Evolutionary conservation across 2,329 filamentous ascomycete genomes (phyloP), one percentile per base, ranked within the genome.

Genomic region (Fusarium sp.): DNA sequence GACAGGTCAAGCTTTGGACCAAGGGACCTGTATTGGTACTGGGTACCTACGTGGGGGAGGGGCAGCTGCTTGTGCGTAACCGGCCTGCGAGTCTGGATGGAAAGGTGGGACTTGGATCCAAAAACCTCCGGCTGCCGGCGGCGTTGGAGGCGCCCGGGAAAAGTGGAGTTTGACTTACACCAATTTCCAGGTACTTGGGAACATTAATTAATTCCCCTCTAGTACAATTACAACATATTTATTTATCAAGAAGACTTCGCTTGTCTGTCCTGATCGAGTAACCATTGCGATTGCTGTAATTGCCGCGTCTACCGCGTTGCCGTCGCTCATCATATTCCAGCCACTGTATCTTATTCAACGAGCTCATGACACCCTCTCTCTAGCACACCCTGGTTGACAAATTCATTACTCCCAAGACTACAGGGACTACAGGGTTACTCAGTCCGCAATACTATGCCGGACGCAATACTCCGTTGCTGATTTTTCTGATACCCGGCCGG

Each of bases 41-140:
- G 28, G 28, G 28, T 34, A 69, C 21, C 21, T 23, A 23, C 57
- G 62, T 58, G 66, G 57, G 66, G 66, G 66, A 62, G 66, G 62
- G 66, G 66, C 46, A 48, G 18, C 13, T 23, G 18, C 47, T 32
- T 32, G 28, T 49, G 20, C 30, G 27, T 28, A 27, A 13, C 18
- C 25, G 45, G 34, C 18, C 34, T 28, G 30, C 14, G 18, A 40
- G 23, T 41, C 42, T 23, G 28, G 45, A 55, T 23, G 43, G 27
- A 34, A 41, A 37, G 34, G 49, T 53, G 49, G 49, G 49, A 42
- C 49, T 30, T 30, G 28, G 5, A 8, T 11, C 16, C 18, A 20
- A 42, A 50, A 53, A n/a, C 27, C 27, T 49, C 63, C 40, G 40
- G 45, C 25, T 34, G 62, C 54, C 62, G 62, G 45, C 62, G 62